phyloP scores from a whole-genome alignment of 139 green algal species.

The Chlorella sp. region DNA sequence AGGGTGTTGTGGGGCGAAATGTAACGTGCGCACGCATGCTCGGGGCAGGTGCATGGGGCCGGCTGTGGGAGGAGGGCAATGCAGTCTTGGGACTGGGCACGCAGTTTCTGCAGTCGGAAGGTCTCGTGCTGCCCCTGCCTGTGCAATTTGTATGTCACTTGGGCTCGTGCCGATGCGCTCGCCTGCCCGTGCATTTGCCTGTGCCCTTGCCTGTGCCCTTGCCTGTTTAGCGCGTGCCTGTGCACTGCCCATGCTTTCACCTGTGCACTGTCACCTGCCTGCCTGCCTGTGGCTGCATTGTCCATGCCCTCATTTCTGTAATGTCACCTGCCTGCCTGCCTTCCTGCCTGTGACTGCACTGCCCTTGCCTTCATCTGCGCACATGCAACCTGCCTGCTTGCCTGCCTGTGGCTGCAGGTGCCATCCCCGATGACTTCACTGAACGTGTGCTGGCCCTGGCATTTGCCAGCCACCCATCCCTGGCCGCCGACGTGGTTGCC shows the following conservation, averaged over 20 bases:
- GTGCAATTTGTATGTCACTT: too few relatives aligned
- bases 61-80: background rate
- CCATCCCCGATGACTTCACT: slow-evolving; percentile 24
- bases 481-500: slow-evolving; percentile 34
- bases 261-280: too few relatives aligned
- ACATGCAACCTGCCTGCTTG: background rate
- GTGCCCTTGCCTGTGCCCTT: background rate
- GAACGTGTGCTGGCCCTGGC: slow-evolving; percentile 37
- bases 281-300: too few relatives aligned
- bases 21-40: background rate
- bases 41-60: background rate
- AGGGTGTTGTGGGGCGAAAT: background rate
- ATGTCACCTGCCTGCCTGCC: too few relatives aligned
- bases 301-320: too few relatives aligned
- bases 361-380: too few relatives aligned
- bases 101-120: too few relatives aligned
- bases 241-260: too few relatives aligned
- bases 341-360: too few relatives aligned
- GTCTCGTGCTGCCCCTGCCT: too few relatives aligned
- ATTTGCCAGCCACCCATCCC: slow-evolving; percentile 31
- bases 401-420: background rate
- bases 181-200: background rate
- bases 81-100: background rate
- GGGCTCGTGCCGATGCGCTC: too few relatives aligned
- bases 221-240: too few relatives aligned